Conservation (phyloP, 2,329 filamentous ascomycete species). For the Hypocreales sp. region DNA sequence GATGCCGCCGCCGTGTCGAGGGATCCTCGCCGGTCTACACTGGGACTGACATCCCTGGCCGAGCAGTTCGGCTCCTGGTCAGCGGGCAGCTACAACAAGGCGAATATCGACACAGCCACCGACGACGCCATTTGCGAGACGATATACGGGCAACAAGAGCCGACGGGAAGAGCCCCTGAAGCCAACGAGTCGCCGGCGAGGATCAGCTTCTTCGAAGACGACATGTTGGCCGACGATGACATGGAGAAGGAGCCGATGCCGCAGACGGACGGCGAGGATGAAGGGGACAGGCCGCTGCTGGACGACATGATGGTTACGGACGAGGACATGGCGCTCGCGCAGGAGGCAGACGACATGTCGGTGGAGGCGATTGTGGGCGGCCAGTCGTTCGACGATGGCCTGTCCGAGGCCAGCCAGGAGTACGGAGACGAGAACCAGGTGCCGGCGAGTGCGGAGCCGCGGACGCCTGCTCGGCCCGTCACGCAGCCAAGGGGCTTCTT, state of each 20-base stretch:
- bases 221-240: conserved; percentile 28
- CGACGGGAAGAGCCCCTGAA: conserved; percentile 3
- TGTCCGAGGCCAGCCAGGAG: conserved; percentile 48
- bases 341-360: conserved; percentile 46
- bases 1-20: neutral
- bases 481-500: conserved; percentile 37
- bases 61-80: conserved; percentile 48
- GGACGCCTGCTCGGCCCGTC: conserved; percentile 37
- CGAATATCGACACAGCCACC: too few relatives aligned
- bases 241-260: conserved; percentile 5
- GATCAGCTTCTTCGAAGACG: conserved; percentile 44
- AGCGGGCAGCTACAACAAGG: conserved; percentile 32
- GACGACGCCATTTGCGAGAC: neutral
- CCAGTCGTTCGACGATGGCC: conserved; percentile 26
- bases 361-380: conserved; percentile 21
- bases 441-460: conserved; percentile 33
- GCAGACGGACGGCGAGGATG: conserved; percentile 5
- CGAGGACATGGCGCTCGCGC: conserved; percentile 41
- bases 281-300: conserved; percentile 17
- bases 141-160: neutral
- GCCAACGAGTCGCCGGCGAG: conserved; percentile 22
- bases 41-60: conserved; percentile 49
- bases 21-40: conserved; percentile 11
- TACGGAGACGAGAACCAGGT: conserved; percentile 52
- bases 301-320: conserved; percentile 32